A percentile compares a stretch with the other conserved stretches of the same genome.
Conservation (phyloP, 495 filamentous ascomycete species). For the Talaromyces adpressus region DNA sequence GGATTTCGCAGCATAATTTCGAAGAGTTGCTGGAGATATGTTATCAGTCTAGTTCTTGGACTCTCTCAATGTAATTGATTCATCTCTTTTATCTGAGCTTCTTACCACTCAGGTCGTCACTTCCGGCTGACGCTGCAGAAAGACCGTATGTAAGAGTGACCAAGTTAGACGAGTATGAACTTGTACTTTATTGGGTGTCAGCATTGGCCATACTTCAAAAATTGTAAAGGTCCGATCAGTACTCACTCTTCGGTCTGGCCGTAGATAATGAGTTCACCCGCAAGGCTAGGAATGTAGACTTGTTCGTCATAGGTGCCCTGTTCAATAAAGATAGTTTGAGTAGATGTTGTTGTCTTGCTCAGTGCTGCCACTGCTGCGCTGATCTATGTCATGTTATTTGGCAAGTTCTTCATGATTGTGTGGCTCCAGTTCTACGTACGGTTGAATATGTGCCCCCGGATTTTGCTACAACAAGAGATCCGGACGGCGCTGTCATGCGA, state of each 20-base stretch:
- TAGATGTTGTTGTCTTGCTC: conserved; percentile 32
- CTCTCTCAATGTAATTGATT: too few relatives aligned
- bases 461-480: conserved; percentile 45
- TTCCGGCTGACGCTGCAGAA: conserved; percentile 27
- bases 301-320: conserved; percentile 52
- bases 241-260: conserved; percentile 50
- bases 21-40: conserved; percentile 35
- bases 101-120: conserved; percentile 34
- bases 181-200: conserved; percentile 18
- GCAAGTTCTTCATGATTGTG: background rate
- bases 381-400: conserved; percentile 24
- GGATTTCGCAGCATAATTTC: conserved; percentile 43
- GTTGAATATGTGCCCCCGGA: conserved; percentile 34
- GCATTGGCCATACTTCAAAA: background rate
- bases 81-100: background rate
- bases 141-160: conserved; percentile 48
- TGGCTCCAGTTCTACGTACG: conserved; percentile 8
- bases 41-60: too few relatives aligned
- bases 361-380: conserved; percentile 51
- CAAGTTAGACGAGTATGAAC: conserved; percentile 47
- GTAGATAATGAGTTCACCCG: conserved; percentile 49
- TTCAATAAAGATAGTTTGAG: conserved; percentile 58
- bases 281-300: conserved; percentile 44
- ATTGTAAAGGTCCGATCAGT: background rate
- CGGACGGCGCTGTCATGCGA: conserved; percentile 42